A percentile compares a stretch with the other conserved stretches of the same genome.
phyloP scores from a whole-genome alignment of 805 yeast genomes.

The Candida insectorum region DNA sequence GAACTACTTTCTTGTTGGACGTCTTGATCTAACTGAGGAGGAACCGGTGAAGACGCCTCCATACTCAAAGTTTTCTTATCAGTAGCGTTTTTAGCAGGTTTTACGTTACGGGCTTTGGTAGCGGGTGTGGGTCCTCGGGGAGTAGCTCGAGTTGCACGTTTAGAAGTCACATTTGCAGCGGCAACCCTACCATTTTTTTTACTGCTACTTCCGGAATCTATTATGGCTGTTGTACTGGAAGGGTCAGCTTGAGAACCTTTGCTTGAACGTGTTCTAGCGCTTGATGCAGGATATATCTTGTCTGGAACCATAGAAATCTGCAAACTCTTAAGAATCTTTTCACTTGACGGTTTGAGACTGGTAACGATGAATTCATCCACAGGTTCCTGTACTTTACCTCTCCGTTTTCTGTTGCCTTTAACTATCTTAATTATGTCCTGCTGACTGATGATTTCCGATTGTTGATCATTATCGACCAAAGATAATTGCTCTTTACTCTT shows the following conservation, averaged over 20 bases:
- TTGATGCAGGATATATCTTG: conserved; percentile 7
- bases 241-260: too few relatives aligned
- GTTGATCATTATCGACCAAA: neutral
- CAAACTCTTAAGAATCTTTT: conserved; percentile 6
- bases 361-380: neutral
- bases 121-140: too few relatives aligned
- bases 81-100: neutral
- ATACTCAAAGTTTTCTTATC: too few relatives aligned
- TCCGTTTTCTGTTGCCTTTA: neutral
- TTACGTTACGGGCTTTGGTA: neutral
- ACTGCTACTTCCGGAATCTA: neutral
- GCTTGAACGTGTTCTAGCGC: too few relatives aligned
- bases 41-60: too few relatives aligned
- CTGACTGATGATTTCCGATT: neutral
- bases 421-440: neutral
- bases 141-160: too few relatives aligned
- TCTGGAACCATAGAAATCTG: conserved; percentile 11
- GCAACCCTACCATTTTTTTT: too few relatives aligned
- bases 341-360: neutral
- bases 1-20: conserved; percentile 3
- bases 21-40: too few relatives aligned
- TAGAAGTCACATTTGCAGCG: too few relatives aligned
- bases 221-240: too few relatives aligned
- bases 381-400: neutral
- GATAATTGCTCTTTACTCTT: neutral